Conservation (phyloP, 306 rosid species). For the Oemleria cerasiformis region DNA sequence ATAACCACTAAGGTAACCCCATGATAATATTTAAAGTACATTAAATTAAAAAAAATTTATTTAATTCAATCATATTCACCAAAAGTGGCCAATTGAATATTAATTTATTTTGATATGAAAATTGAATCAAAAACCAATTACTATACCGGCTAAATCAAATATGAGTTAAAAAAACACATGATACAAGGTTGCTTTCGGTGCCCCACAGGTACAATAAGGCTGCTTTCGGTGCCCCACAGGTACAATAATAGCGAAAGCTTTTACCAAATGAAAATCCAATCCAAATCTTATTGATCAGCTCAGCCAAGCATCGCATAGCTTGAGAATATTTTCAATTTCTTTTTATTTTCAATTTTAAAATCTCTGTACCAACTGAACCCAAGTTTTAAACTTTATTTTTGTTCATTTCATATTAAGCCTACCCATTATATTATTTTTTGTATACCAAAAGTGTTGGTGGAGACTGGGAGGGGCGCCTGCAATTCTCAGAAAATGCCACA, state of each 20-base stretch:
- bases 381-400: conserved; percentile 1
- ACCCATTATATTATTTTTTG: conserved; percentile 11
- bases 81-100: too few species aligned
- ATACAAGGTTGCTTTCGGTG: conserved; percentile 8
- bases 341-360: background rate
- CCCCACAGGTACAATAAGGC: conserved; percentile 22
- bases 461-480: conserved; percentile 36
- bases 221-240: conserved; percentile 24
- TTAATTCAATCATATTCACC: too few species aligned
- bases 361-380: conserved; percentile 18
- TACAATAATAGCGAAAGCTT: conserved; percentile 20
- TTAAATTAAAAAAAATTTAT: too few species aligned
- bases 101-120: too few species aligned
- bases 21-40: too few species aligned
- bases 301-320: conserved; percentile 12
- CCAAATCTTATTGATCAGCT: conserved; percentile 21
- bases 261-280: conserved; percentile 26
- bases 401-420: background rate
- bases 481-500: conserved; percentile 60
- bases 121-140: background rate
- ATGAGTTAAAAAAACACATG: background rate
- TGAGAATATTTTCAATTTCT: conserved; percentile 14
- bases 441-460: conserved; percentile 25
- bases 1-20: too few species aligned
- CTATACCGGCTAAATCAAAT: conserved; percentile 1